Base-by-base conservation (phyloP, 345 rosid species). In the Rhodomyrtus tomentosa region DNA sequence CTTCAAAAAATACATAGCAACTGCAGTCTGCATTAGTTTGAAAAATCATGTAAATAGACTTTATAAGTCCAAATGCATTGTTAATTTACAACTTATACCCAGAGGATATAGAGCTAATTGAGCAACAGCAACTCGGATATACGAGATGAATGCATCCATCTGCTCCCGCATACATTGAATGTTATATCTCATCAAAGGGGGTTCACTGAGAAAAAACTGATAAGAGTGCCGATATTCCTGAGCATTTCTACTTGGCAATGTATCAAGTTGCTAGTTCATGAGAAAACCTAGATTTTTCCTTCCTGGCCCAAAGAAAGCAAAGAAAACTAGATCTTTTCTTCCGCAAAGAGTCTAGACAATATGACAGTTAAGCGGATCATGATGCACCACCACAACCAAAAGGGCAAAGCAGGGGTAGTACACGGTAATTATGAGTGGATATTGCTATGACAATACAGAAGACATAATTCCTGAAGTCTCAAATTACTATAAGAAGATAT, bases 1-100 rank as follows among this genome's bases (percentile, higher is more conserved):
- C 88, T 88, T 94, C 84, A 92, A 29, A 45, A 90, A 55, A 91
- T 90, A 93, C 48, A 93, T 89, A 38, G 86, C 85, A 68, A 87
- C 84, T 6, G 86, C 89, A 52, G 88, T 88, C 98, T 96, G 92
- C 62, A 87, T 50, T 51, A 49, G 74, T 84, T 83, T 42, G 55
- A 81, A 74, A 50, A 81, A 40, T 24, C 32, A 22, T 32, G 55
- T 50, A 55, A 79, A 59, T 55, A 13, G 76, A 25, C 52, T 55
- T n/a, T 0, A 56, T 13, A n/a, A 79, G 27, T 54, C 24, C 38
- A 81, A 45, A 51, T 68, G 14, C 79, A 68, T 68, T 5, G 6
- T 18, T 68, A 68, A 27, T 25, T 32, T 32, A n/a, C 49, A 0
- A 52, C 55, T 20, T 32, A n/a, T 38, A 81, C 21, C 18, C 55